A percentile compares a stretch with the other conserved stretches of the same genome.
These are phyloP conservation scores for Penicillium hesseltinei DNA, from an alignment of 2,329 filamentous ascomycete species.

Conservation along the genomic window DNA sequence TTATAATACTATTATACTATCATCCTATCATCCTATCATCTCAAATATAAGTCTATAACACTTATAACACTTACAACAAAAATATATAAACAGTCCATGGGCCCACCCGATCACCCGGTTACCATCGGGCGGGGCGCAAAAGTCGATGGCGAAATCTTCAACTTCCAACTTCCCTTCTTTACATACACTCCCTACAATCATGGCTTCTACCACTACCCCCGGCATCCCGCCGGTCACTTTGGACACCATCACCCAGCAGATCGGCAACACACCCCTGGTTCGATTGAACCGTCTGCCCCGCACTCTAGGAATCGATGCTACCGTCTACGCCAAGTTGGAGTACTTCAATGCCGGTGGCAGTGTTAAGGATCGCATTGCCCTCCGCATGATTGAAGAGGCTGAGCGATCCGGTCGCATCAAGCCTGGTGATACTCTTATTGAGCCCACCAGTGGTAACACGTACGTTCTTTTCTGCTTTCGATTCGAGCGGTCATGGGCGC, in stretches of 20 bases:
- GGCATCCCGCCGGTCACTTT: constrained; percentile 56
- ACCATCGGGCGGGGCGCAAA: constrained; percentile 23
- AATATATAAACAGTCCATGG: no score
- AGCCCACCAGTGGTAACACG: constrained; percentile 97
- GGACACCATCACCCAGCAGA: constrained; percentile 76
- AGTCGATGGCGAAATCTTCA: constrained; percentile 17
- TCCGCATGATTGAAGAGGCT: constrained; percentile 96
- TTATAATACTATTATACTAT: neutral
- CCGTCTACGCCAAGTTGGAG: constrained; percentile 88
- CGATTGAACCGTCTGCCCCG: constrained; percentile 90
- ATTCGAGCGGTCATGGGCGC: neutral
- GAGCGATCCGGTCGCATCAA: constrained; percentile 90
- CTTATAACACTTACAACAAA: no score
- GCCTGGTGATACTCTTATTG: constrained; percentile 94
- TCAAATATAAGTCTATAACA: neutral
- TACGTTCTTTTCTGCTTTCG: constrained; percentile 26
- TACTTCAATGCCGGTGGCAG: constrained; percentile 92
- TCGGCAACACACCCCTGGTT: constrained; percentile 94
- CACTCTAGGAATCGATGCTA: constrained; percentile 82
- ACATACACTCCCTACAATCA: constrained; percentile 23
- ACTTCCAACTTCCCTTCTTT: neutral
- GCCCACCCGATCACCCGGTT: constrained; percentile 11
- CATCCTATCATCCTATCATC: neutral
- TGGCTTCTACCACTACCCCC: constrained; percentile 51
- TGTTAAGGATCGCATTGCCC: constrained; percentile 90